Evolutionary conservation across 805 yeast genomes (phyloP).

Genomic region (Kazachstania psychrophila): DNA sequence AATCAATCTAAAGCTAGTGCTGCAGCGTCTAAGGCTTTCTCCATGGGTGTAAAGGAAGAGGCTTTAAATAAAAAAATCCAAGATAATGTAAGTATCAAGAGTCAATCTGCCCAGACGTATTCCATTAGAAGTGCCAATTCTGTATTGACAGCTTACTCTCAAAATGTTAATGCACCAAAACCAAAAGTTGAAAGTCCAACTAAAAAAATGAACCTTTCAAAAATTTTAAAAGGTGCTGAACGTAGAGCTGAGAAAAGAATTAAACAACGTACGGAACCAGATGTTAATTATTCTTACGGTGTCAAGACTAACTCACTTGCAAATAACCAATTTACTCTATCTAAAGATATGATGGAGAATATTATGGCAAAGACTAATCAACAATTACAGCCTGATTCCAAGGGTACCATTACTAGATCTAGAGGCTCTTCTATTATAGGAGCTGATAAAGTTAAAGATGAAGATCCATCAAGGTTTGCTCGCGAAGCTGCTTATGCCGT

Average conservation of each 20-base stretch:
- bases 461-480: constrained; percentile 28
- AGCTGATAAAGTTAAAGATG: neutral
- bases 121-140: constrained; percentile 14
- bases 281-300: constrained; percentile 15
- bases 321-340: constrained; percentile 13
- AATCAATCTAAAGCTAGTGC: constrained; percentile 5
- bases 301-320: constrained; percentile 17
- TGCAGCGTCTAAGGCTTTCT: constrained; percentile 28
- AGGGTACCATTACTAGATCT: constrained; percentile 56
- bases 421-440: neutral
- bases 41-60: constrained; percentile 7
- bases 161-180: neutral
- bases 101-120: constrained; percentile 8
- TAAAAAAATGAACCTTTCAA: constrained; percentile 14
- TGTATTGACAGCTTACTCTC: constrained; percentile 1
- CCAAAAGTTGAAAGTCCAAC: neutral
- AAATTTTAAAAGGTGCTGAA: constrained; percentile 26
- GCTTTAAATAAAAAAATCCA: neutral
- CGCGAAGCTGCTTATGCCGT: constrained; percentile 35
- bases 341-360: constrained; percentile 16
- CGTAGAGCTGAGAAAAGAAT: constrained; percentile 22
- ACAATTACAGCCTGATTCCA: constrained; percentile 55
- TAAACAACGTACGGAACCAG: constrained; percentile 15
- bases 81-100: neutral
- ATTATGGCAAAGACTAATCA: constrained; percentile 8